A percentile compares a stretch with the other conserved stretches of the same genome.
These are phyloP conservation scores for Lotmaria passim DNA, from an alignment of 208 protist genomes.

Conservation along the genomic window DNA sequence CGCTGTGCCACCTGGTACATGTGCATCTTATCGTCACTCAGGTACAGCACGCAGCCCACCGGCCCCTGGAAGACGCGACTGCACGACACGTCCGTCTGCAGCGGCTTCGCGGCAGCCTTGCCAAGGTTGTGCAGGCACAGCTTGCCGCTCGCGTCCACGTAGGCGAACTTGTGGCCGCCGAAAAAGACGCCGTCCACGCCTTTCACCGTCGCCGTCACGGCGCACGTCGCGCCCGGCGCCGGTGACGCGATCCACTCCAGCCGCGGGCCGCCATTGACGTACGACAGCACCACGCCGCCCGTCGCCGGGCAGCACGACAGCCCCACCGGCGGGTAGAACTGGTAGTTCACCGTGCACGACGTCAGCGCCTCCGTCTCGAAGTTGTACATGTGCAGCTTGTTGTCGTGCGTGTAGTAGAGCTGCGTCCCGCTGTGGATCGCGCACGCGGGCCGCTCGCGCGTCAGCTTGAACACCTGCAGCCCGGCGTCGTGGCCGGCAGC, in stretches of 20 bases:
- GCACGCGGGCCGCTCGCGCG: constrained; percentile 94
- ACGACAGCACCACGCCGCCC: constrained; percentile 48
- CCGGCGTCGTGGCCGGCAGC: constrained; percentile 97
- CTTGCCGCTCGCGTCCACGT: constrained; percentile 84
- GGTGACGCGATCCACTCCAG: constrained; percentile 39
- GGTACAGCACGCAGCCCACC: constrained; percentile 80
- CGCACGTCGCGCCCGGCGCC: constrained; percentile 17
- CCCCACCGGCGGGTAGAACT: constrained; percentile 54
- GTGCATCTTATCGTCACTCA: constrained; percentile 84
- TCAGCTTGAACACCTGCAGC: constrained; percentile 98
- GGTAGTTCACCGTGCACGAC: constrained; percentile 25
- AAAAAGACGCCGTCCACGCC: constrained; percentile 94
- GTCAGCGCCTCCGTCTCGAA: constrained; percentile 42
- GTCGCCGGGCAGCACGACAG: constrained; percentile 74
- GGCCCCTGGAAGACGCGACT: constrained; percentile 78
- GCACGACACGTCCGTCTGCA: constrained; percentile 58
- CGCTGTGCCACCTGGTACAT: constrained; percentile 97
- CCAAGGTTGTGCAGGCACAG: constrained; percentile 89
- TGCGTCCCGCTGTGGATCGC: constrained; percentile 43
- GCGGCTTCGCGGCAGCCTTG: constrained; percentile 82
- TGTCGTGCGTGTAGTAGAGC: constrained; percentile 69
- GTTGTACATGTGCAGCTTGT: constrained; percentile 53
- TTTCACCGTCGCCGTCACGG: constrained; percentile 29
- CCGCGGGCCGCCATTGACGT: constrained; percentile 43
- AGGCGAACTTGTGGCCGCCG: constrained; percentile 95